Percentiles rank a stretch among this genome's conserved stretches.
These are phyloP conservation scores for Auriscalpium microsporum DNA, from an alignment of 768 basidiomycete species.

Conservation along the genomic window DNA sequence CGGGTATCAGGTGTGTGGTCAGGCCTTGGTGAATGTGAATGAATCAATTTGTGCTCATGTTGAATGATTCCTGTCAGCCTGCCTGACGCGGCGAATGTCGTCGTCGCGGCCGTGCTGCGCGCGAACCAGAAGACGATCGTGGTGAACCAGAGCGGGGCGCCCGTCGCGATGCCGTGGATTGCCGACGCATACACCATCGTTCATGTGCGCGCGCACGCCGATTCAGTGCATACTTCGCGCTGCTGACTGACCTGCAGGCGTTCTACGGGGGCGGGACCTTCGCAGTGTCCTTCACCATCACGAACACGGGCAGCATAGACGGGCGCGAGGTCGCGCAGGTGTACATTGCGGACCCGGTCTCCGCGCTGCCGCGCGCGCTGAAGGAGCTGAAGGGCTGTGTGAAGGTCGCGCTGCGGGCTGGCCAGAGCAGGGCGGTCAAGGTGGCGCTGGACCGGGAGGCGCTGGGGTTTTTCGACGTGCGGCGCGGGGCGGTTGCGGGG, in stretches of 20 bases:
- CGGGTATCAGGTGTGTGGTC: conserved; percentile 30
- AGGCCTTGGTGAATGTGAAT: too few species aligned
- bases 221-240: neutral
- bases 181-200: conserved; percentile 28
- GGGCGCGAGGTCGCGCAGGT: conserved; percentile 43
- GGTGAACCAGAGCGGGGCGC: conserved; percentile 49
- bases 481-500: conserved; percentile 29
- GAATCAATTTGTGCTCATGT: neutral
- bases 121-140: conserved; percentile 50
- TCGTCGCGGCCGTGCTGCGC: conserved; percentile 37
- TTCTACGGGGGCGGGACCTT: conserved; percentile 41
- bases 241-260: conserved; percentile 24
- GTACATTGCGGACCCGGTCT: conserved; percentile 34
- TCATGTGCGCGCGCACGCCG: conserved; percentile 26
- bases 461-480: conserved; percentile 39
- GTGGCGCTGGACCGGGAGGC: conserved; percentile 40
- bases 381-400: conserved; percentile 40
- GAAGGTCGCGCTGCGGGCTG: conserved; percentile 38
- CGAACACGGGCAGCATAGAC: conserved; percentile 33
- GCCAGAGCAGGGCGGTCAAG: conserved; percentile 30
- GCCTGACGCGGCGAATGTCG: conserved; percentile 41
- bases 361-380: conserved; percentile 35
- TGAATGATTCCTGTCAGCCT: conserved; percentile 22
- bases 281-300: conserved; percentile 34
- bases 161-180: conserved; percentile 51